These are phyloP conservation scores for Penicillium sp. DNA, from an alignment of 2,329 filamentous ascomycete genomes.

Conservation along the genomic window DNA sequence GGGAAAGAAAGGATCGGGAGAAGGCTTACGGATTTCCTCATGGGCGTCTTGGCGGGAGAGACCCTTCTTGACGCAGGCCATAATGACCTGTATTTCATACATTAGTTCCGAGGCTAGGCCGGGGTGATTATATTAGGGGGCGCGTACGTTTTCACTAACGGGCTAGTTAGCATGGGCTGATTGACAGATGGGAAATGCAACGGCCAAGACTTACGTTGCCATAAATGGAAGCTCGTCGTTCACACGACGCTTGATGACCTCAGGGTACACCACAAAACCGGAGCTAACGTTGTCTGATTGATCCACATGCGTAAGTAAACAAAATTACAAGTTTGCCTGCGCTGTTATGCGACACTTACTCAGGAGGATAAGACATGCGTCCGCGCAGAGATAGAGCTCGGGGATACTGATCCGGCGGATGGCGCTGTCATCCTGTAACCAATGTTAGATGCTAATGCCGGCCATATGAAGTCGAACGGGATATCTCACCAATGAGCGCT, in stretches of 20 bases:
- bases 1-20: background rate
- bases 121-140: background rate
- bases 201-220: conserved; percentile 62
- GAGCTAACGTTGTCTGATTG: conserved; percentile 68
- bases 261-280: conserved; percentile 79
- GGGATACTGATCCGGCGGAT: conserved; percentile 65
- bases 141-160: conserved; percentile 39
- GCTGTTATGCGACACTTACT: conserved; percentile 29
- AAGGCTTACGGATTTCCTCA: conserved; percentile 71
- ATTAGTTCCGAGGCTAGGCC: conserved; percentile 28
- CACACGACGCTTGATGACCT: conserved; percentile 69
- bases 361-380: conserved; percentile 57
- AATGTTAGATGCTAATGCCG: conserved; percentile 15
- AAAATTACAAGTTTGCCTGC: background rate
- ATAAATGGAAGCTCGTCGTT: conserved; percentile 85
- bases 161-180: conserved; percentile 24
- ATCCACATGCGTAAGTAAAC: background rate
- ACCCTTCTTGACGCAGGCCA: conserved; percentile 75
- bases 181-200: background rate
- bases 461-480: background rate
- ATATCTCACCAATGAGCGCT: conserved; percentile 64
- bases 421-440: conserved; percentile 67
- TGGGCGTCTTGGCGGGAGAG: conserved; percentile 79
- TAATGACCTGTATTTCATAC: conserved; percentile 65
- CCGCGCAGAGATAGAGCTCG: conserved; percentile 70